Evolutionary conservation across 2,329 filamentous ascomycete species (phyloP), one percentile per base, ranked within the genome.

Genomic region (Fusarium sp.): DNA sequence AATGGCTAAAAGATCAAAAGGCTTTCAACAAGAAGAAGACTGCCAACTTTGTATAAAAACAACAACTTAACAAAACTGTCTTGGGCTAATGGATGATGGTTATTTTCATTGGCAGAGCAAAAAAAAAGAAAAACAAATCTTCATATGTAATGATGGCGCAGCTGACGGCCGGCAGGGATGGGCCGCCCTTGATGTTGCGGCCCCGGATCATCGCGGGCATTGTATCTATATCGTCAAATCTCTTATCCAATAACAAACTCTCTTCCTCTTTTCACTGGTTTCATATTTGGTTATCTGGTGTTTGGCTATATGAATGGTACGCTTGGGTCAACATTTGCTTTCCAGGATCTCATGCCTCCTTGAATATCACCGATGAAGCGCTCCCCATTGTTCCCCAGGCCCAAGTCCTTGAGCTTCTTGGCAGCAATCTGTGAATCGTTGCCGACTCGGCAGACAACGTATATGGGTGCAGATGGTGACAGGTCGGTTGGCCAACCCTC

Each of bases 1-100:
- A 93, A 79, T 99, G 96, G 96, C 83, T 99, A 76, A 98, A 97
- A 85, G 96, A 99, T 77, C 96, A 98, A 84, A 87, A 95, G 68
- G 95, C 94, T 9, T 99, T 97, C 83, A 97, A 97, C 83, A 93
- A 93, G 84, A 97, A 96, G 88, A 91, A 96, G 88, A 90, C 89
- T 79, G 88, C 83, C 71, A 87, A 82, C 75, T 89, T 89, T 79
- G 81, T 90, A 69, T 90, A 79, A 83, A 83, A 49, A 58, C 18
- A 61, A 40, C 33, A 79, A 83, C 42, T 10, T 29, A 51, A 13
- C 62, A 49, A 44, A 33, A 51, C 34, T 49, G 53, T 53, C 60
- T 25, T 50, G 34, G 34, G 36, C 44, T 25, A 34, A 44, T 29
- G 20, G 11, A 31, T 55, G 31, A 58, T 34, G 63, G 57, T 70